These are phyloP conservation scores for Cyberlindnera xylosilytica DNA, from an alignment of 805 yeast genomes.

Conservation along the genomic window DNA sequence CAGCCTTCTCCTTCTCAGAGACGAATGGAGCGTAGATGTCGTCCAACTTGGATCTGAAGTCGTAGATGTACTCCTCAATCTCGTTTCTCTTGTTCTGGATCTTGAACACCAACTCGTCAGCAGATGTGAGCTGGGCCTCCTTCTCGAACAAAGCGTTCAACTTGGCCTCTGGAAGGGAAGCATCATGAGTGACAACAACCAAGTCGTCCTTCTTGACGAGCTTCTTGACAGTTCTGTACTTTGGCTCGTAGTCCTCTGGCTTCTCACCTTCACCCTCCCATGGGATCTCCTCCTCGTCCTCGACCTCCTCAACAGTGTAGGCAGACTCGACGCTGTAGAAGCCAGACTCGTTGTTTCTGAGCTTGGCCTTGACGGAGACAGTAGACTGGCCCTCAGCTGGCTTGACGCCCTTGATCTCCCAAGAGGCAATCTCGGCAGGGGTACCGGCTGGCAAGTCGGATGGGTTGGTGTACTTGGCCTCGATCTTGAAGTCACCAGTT, in stretches of 20 bases:
- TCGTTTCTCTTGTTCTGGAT: constrained; percentile 99
- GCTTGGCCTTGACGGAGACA: constrained; percentile 85
- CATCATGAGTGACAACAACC: constrained; percentile 54
- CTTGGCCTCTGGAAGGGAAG: constrained; percentile 52
- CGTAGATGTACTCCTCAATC: constrained; percentile 97
- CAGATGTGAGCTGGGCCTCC: constrained; percentile 81
- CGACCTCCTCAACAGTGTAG: constrained; percentile 87
- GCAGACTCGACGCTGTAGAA: constrained; percentile 92
- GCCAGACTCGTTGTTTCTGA: constrained; percentile 97
- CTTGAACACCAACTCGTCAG: constrained; percentile 95
- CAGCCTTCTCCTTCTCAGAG: constrained; percentile 83
- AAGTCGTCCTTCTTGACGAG: constrained; percentile 88
- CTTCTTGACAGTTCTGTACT: constrained; percentile 87
- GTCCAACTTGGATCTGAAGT: constrained; percentile 93
- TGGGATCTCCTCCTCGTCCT: constrained; percentile 85
- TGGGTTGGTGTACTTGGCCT: constrained; percentile 81
- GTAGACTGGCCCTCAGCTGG: constrained; percentile 72
- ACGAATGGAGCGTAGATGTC: constrained; percentile 89
- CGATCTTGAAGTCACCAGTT: constrained; percentile 80
- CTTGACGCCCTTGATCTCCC: constrained; percentile 84
- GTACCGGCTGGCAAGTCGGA: constrained; percentile 70
- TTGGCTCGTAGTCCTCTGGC: constrained; percentile 84
- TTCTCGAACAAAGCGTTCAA: constrained; percentile 69
- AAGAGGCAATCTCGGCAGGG: constrained; percentile 64
- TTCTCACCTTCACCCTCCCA: constrained; percentile 58